A percentile compares a stretch with the other conserved stretches of the same genome.
Evolutionary conservation across 441 rosid species (phyloP).

Genomic region (Pelargonium myrrhifolium): DNA sequence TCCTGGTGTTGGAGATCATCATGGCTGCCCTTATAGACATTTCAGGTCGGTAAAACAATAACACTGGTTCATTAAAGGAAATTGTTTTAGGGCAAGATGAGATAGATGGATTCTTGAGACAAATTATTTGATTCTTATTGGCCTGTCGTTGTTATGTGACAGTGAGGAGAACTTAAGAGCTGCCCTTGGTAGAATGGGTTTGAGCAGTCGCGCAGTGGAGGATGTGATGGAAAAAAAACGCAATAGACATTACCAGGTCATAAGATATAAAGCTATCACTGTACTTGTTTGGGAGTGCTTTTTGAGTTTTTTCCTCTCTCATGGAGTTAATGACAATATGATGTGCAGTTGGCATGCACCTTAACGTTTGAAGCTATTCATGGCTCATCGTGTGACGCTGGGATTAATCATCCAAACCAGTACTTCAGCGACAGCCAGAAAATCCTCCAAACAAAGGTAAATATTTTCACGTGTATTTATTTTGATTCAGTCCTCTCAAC

Average conservation of each 20-base stretch:
- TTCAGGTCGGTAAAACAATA: conserved; percentile 47
- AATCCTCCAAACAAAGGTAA: not conserved
- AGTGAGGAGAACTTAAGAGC: conserved; percentile 84
- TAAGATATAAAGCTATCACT: not conserved
- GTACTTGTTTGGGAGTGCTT: conserved; percentile 22
- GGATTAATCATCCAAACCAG: conserved; percentile 88
- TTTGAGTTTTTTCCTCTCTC: not conserved
- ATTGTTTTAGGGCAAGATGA: not conserved
- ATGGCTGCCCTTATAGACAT: conserved; percentile 91
- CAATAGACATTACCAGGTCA: conserved; percentile 27
- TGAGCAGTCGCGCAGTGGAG: conserved; percentile 51
- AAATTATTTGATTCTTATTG: conserved; percentile 12
- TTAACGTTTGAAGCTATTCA: conserved; percentile 81
- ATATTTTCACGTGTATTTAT: not conserved
- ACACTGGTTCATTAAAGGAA: not conserved
- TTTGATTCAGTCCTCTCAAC: not conserved
- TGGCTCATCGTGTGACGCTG: conserved; percentile 62
- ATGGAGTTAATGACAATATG: not conserved
- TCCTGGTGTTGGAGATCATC: conserved; percentile 85
- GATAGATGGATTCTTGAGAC: not conserved
- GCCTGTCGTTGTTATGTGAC: conserved; percentile 18
- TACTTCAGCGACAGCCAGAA: conserved; percentile 24
- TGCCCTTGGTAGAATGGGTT: conserved; percentile 77
- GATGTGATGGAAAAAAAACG: conserved; percentile 75
- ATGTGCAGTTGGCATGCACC: conserved; percentile 83